A percentile compares a stretch with the other conserved stretches of the same genome.
Evolutionary conservation across 371 early-diverging fungal species (phyloP).

Genomic region (Parasitella parasitica): DNA sequence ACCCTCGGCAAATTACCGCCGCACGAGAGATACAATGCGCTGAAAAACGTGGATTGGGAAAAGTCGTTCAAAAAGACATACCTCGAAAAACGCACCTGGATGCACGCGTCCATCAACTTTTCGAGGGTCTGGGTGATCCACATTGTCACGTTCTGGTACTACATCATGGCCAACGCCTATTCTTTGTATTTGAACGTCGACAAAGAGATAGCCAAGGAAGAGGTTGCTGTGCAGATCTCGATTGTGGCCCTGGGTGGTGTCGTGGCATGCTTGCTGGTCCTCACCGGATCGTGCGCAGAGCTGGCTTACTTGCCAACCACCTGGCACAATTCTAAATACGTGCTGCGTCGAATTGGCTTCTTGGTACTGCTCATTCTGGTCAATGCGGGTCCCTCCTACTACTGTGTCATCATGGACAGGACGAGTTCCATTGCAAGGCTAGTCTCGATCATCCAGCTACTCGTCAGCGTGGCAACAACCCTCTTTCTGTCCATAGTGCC

Average conservation of each 20-base stretch:
- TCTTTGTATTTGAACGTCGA: constrained; percentile 60
- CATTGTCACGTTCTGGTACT: constrained; percentile 81
- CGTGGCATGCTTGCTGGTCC: constrained; percentile 66
- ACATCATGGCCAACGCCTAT: constrained; percentile 72
- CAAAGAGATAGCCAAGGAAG: constrained; percentile 38
- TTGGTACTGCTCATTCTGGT: constrained; percentile 63
- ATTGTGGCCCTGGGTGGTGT: constrained; percentile 78
- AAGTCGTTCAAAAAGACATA: constrained; percentile 81
- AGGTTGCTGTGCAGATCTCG: constrained; percentile 60
- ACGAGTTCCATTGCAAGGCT: constrained; percentile 50
- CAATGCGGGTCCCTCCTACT: constrained; percentile 70
- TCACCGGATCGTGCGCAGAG: constrained; percentile 71
- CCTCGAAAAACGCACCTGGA: constrained; percentile 82
- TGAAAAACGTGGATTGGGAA: constrained; percentile 73
- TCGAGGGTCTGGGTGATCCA: constrained; percentile 88
- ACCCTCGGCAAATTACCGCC: constrained; percentile 61
- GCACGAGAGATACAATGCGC: constrained; percentile 64
- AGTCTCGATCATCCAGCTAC: constrained; percentile 66
- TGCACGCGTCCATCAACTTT: constrained; percentile 86
- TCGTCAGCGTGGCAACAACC: constrained; percentile 67
- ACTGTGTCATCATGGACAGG: constrained; percentile 56
- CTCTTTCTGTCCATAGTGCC: constrained; percentile 70
- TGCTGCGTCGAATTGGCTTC: constrained; percentile 61
- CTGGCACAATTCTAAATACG: constrained; percentile 59
- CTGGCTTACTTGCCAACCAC: constrained; percentile 67